phyloP scores from a whole-genome alignment of 352 stramenopile genomes.

The Pythium aphanidermatum region DNA sequence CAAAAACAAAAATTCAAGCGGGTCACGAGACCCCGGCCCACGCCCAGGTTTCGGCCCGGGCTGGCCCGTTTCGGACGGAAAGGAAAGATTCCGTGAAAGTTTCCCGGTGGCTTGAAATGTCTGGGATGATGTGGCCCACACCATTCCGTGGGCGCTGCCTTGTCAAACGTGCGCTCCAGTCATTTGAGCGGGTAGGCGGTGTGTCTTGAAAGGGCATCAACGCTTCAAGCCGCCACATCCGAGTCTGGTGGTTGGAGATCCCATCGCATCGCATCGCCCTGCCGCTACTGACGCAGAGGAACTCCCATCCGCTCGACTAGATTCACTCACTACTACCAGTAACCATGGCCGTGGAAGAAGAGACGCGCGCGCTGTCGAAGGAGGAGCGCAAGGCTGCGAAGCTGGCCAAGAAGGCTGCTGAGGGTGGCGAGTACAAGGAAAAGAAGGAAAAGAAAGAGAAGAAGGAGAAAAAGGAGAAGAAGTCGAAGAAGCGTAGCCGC shows the following conservation, averaged over 20 bases:
- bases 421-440: conserved; percentile 19
- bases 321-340: no score
- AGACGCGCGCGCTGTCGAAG: conserved; percentile 31
- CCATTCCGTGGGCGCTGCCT: no score
- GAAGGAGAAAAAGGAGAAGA: conserved; percentile 70
- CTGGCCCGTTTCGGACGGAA: no score
- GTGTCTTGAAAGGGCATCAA: conserved; percentile 17
- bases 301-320: no score
- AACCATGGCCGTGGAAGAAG: conserved; percentile 32
- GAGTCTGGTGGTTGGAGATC: conserved; percentile 3
- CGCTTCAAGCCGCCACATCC: conserved; percentile 10
- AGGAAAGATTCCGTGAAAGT: no score
- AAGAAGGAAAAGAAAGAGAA: conserved; percentile 66
- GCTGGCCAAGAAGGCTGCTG: conserved; percentile 41
- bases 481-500: conserved; percentile 63
- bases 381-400: conserved; percentile 63
- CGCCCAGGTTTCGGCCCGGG: not conserved
- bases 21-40: not conserved
- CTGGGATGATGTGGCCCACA: conserved; percentile 16
- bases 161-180: conserved; percentile 14
- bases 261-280: not conserved
- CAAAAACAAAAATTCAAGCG: not conserved
- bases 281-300: no score
- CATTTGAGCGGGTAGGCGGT: conserved; percentile 11
- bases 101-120: not conserved